These are phyloP conservation scores for Sabuloglossum arenarium DNA, from an alignment of 495 filamentous ascomycete genomes.

Conservation along the genomic window DNA sequence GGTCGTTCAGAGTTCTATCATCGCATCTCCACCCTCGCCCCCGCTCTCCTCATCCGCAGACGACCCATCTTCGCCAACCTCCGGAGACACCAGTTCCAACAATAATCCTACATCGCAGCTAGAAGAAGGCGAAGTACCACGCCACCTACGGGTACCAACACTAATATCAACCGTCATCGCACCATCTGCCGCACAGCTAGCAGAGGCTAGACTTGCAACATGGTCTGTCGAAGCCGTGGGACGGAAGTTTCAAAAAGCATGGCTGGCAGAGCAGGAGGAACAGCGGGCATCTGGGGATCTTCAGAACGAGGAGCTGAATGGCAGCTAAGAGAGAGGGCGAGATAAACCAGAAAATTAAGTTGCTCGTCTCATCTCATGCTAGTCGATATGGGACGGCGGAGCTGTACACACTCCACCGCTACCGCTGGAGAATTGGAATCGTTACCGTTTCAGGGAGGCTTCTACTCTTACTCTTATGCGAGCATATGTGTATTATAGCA, in stretches of 20 bases:
- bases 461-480: too few relatives aligned
- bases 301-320: background rate
- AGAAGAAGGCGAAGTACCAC: background rate
- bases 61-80: background rate
- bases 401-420: background rate
- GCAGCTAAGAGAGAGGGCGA: background rate
- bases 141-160: background rate
- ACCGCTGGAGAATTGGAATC: too few relatives aligned
- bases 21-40: background rate
- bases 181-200: background rate
- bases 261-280: conserved; percentile 4
- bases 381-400: background rate
- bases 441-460: too few relatives aligned
- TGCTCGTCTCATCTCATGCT: too few relatives aligned
- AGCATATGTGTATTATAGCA: too few relatives aligned
- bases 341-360: too few relatives aligned
- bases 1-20: conserved; percentile 1
- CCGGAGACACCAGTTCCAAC: background rate
- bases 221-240: conserved; percentile 2
- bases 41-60: background rate
- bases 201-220: conserved; percentile 1
- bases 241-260: conserved; percentile 2
- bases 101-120: background rate
- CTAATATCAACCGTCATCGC: conserved; percentile 5
- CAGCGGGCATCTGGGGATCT: background rate